Percentiles rank a stretch among this genome's conserved stretches.
Conservation (phyloP, 179 eudicot species). For the Corrigiola litoralis region DNA sequence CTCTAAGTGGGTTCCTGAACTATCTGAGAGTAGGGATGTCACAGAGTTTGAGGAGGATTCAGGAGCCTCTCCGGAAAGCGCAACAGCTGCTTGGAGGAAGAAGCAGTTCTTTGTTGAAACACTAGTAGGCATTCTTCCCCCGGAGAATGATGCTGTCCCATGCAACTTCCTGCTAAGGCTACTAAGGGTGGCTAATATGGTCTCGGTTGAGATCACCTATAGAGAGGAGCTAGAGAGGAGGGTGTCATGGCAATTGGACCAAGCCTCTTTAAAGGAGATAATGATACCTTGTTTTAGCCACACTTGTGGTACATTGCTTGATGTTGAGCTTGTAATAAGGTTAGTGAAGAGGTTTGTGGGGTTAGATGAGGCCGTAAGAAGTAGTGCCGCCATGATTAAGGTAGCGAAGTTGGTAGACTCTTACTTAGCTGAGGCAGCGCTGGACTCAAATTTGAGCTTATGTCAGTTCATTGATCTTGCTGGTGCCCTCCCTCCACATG, state of each 20-base stretch:
- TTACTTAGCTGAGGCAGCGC: constrained; percentile 75
- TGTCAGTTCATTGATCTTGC: constrained; percentile 62
- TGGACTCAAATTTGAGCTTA: constrained; percentile 51
- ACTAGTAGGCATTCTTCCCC: constrained; percentile 59
- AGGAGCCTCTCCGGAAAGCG: constrained; percentile 26
- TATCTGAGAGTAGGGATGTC: constrained; percentile 26
- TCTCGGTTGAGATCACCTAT: constrained; percentile 36
- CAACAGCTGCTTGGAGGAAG: constrained; percentile 51
- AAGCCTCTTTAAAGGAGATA: constrained; percentile 63
- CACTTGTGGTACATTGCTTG: constrained; percentile 60
- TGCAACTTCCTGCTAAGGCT: constrained; percentile 72
- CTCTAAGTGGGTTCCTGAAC: constrained; percentile 80
- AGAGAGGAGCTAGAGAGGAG: constrained; percentile 58
- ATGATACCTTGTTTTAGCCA: constrained; percentile 81
- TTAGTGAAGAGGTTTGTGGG: constrained; percentile 49
- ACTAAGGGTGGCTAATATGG: constrained; percentile 52
- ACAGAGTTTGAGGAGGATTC: not conserved
- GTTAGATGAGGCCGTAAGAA: constrained; percentile 37
- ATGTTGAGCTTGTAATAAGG: constrained; percentile 62
- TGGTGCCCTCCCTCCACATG: constrained; percentile 60
- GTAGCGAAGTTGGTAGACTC: constrained; percentile 69
- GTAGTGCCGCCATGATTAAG: constrained; percentile 55
- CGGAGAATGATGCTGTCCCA: constrained; percentile 58
- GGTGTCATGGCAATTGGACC: constrained; percentile 59
- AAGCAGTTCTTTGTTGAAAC: constrained; percentile 67